phyloP scores from a whole-genome alignment of 371 early-diverging fungal species.

The Apophysomyces variabilis region DNA sequence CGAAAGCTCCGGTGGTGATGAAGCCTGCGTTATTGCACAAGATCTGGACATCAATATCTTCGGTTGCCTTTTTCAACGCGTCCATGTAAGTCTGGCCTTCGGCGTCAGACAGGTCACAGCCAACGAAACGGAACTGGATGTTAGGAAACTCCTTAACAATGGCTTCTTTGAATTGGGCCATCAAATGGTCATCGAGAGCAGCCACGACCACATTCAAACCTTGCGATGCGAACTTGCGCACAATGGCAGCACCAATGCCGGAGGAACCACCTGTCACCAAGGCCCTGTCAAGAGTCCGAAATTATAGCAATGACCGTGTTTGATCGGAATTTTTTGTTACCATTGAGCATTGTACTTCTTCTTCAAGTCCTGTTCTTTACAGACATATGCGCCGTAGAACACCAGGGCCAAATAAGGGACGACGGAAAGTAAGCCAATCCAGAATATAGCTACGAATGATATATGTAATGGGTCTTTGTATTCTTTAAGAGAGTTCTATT shows the following conservation, averaged over 20 bases:
- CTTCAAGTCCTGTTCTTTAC: constrained; percentile 62
- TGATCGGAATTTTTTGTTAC: constrained; percentile 32
- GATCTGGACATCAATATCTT: constrained; percentile 56
- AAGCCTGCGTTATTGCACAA: constrained; percentile 72
- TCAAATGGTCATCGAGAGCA: constrained; percentile 56
- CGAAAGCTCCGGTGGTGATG: constrained; percentile 62
- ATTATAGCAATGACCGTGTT: not conserved
- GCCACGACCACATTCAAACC: constrained; percentile 63
- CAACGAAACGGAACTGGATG: constrained; percentile 56
- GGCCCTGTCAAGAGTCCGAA: constrained; percentile 30
- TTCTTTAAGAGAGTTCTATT: not conserved
- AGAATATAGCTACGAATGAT: constrained; percentile 40
- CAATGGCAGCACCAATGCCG: constrained; percentile 69
- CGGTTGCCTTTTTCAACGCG: constrained; percentile 46
- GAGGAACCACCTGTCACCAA: constrained; percentile 64
- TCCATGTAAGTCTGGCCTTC: constrained; percentile 47
- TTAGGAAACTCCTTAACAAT: constrained; percentile 51
- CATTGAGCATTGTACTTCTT: constrained; percentile 63
- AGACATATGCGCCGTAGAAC: constrained; percentile 51
- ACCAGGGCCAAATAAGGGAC: constrained; percentile 52
- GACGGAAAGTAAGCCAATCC: constrained; percentile 51
- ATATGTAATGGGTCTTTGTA: not conserved
- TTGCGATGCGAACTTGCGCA: constrained; percentile 57
- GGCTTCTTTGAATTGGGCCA: constrained; percentile 42
- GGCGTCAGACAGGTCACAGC: constrained; percentile 54